phyloP scores from a whole-genome alignment of 164 flowering plant genomes.

The Berberis vulgaris region DNA sequence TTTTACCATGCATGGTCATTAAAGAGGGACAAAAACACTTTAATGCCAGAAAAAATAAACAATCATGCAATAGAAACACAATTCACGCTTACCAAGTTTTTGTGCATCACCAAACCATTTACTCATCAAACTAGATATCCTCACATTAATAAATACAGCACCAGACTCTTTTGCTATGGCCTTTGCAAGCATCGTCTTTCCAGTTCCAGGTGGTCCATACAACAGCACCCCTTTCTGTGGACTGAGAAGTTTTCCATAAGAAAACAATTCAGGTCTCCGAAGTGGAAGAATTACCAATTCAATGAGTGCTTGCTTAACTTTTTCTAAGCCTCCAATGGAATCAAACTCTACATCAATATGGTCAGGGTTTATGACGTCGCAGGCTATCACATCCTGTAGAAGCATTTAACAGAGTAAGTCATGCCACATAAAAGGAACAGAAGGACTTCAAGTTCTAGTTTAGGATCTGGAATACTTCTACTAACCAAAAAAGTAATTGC shows the following conservation, averaged over 20 bases:
- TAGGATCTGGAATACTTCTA: too few species aligned
- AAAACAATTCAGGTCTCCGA: slow-evolving; percentile 53
- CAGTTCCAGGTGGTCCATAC: slow-evolving; percentile 80
- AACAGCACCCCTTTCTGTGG: slow-evolving; percentile 68
- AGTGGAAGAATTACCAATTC: slow-evolving; percentile 68
- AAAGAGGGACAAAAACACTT: too few species aligned
- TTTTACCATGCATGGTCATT: too few species aligned
- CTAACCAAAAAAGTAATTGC: too few species aligned
- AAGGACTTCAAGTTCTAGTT: too few species aligned
- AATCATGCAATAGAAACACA: too few species aligned
- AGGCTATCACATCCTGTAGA: slow-evolving; percentile 61
- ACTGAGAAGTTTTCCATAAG: slow-evolving; percentile 60
- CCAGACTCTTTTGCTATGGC: slow-evolving; percentile 79
- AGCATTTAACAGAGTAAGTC: too few species aligned
- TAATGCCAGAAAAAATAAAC: too few species aligned
- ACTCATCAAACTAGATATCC: slow-evolving; percentile 67
- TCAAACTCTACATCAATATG: slow-evolving; percentile 56
- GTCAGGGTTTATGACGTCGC: slow-evolving; percentile 64
- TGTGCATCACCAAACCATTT: slow-evolving; percentile 86
- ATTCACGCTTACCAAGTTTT: slow-evolving; percentile 45
- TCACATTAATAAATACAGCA: slow-evolving; percentile 65
- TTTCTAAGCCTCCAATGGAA: slow-evolving; percentile 61
- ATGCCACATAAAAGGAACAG: too few species aligned
- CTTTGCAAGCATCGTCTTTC: slow-evolving; percentile 78
- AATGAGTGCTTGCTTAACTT: slow-evolving; percentile 41